phyloP scores from a whole-genome alignment of 805 yeast species.

The Sugiyamaella floridensis region DNA sequence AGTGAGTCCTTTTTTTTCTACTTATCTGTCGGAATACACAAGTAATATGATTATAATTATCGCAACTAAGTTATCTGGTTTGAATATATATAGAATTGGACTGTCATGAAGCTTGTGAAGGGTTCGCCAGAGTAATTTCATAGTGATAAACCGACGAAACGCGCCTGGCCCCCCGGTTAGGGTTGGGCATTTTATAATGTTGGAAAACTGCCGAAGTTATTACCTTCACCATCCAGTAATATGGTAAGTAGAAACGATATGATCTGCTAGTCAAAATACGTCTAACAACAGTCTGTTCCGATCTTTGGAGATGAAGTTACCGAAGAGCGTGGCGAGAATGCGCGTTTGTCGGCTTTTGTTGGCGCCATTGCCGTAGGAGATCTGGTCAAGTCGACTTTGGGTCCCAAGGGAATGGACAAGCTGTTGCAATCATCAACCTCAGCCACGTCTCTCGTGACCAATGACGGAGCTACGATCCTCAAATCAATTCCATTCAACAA shows the following conservation, averaged over 20 bases:
- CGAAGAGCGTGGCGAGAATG: constrained; percentile 97
- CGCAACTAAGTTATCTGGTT: too few species aligned
- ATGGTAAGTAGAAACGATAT: constrained; percentile 2
- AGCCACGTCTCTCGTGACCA: constrained; percentile 75
- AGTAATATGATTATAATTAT: too few species aligned
- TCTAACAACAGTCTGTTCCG: constrained; percentile 58
- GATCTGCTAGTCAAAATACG: background rate
- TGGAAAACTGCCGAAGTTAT: background rate
- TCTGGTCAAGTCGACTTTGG: constrained; percentile 85
- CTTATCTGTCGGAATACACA: background rate
- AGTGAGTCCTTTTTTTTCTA: background rate
- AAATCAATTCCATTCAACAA: constrained; percentile 92
- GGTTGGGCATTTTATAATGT: background rate
- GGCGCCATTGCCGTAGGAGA: constrained; percentile 99
- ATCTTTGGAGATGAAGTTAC: constrained; percentile 96
- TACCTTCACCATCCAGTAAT: background rate
- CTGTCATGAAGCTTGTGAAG: background rate
- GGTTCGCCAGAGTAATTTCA: background rate
- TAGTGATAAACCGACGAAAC: background rate
- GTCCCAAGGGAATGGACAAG: constrained; percentile 99
- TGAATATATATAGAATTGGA: too few species aligned
- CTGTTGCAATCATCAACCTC: constrained; percentile 80
- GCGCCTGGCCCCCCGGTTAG: background rate
- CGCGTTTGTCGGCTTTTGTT: constrained; percentile 91
- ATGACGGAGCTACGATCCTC: constrained; percentile 96